Evolutionary conservation across 495 filamentous ascomycete species (phyloP).

Genomic region (Xylaria grammica): DNA sequence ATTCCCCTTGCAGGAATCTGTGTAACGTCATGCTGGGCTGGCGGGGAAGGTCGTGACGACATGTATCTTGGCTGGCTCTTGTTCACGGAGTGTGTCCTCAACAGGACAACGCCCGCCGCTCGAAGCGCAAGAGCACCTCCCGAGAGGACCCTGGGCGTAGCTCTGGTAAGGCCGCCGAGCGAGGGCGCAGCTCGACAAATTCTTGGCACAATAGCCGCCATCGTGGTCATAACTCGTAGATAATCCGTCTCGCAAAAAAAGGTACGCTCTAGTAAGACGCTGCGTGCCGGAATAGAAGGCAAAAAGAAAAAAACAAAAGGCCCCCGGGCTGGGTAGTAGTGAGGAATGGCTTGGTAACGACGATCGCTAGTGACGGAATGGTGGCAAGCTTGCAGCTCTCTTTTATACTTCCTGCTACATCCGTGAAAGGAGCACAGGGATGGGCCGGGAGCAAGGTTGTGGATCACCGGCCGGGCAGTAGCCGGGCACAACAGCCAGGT

Average conservation of each 20-base stretch:
- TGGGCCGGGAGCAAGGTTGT: neutral
- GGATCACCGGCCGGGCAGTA: neutral
- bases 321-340: too few species aligned
- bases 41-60: conserved; percentile 22
- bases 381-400: neutral
- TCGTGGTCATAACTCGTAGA: conserved; percentile 18
- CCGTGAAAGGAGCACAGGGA: neutral
- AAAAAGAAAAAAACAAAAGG: neutral
- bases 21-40: conserved; percentile 16
- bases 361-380: neutral
- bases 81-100: conserved; percentile 15
- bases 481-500: neutral
- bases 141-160: conserved; percentile 21
- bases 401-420: conserved; percentile 18
- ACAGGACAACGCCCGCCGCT: conserved; percentile 13
- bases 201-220: conserved; percentile 29
- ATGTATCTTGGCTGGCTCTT: conserved; percentile 14
- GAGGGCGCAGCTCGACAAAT: conserved; percentile 29
- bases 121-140: conserved; percentile 20
- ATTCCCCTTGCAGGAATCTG: conserved; percentile 26
- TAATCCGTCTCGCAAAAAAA: neutral
- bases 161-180: conserved; percentile 27
- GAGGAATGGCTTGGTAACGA: neutral
- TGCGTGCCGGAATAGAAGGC: neutral
- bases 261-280: neutral